Evolutionary conservation across 2,329 filamentous ascomycete species (phyloP).

Genomic region (Hyphodiscus sp.): DNA sequence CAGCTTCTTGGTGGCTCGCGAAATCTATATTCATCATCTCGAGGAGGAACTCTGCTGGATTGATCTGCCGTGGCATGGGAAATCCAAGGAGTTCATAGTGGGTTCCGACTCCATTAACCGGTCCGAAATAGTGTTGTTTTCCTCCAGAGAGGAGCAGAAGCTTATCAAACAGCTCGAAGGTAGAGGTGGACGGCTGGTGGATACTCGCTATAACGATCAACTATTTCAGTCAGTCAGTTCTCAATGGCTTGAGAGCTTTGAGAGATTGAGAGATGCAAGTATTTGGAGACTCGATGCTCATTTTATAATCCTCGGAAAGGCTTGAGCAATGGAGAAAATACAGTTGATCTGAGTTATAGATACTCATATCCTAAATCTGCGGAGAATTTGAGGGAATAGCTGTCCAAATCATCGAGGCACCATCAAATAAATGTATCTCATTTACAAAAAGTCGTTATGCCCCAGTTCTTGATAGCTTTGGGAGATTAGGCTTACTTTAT

Average conservation of each 20-base stretch:
- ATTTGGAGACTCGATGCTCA: conserved; percentile 56
- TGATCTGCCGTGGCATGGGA: conserved; percentile 60
- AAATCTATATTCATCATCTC: conserved; percentile 75
- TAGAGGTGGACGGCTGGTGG: conserved; percentile 63
- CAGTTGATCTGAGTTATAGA: too few relatives aligned
- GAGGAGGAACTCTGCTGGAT: conserved; percentile 72
- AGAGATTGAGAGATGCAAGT: neutral
- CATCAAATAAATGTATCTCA: too few relatives aligned
- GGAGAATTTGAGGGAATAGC: conserved; percentile 35
- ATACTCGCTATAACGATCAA: conserved; percentile 77
- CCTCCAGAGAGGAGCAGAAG: conserved; percentile 45
- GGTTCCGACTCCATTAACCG: conserved; percentile 43
- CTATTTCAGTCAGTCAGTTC: conserved; percentile 31
- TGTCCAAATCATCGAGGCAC: too few relatives aligned
- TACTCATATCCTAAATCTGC: too few relatives aligned
- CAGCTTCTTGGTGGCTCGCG: conserved; percentile 40
- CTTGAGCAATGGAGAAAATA: too few relatives aligned
- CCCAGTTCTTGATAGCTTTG: neutral
- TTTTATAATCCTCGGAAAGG: conserved; percentile 54
- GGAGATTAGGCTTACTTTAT: conserved; percentile 48
- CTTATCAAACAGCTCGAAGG: conserved; percentile 24
- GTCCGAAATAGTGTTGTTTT: conserved; percentile 64
- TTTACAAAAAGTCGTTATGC: too few relatives aligned
- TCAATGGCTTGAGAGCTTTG: neutral
- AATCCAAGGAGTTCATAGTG: conserved; percentile 58